Conservation (phyloP, 192 early-diverging fungal species). For the Coemansia sp. region DNA sequence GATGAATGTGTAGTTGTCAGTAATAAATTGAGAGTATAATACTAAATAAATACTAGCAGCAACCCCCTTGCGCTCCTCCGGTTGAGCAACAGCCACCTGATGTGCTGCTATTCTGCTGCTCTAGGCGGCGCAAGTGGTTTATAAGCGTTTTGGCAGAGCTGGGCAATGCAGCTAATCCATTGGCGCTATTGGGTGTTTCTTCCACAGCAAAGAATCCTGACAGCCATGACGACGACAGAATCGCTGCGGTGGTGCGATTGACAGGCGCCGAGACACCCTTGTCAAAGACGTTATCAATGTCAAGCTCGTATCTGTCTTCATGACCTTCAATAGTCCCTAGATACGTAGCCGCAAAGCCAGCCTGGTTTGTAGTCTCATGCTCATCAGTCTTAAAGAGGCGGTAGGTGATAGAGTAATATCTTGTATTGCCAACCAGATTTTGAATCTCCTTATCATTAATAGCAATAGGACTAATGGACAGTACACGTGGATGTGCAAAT, state of each 20-base stretch:
- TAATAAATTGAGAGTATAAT: too few species aligned
- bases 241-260: neutral
- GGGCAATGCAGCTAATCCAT: neutral
- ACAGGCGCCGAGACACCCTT: neutral
- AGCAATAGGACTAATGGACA: constrained; percentile 14
- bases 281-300: constrained; percentile 13
- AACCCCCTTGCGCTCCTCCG: neutral
- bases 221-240: constrained; percentile 20
- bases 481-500: constrained; percentile 20
- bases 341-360: constrained; percentile 6
- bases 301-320: constrained; percentile 13
- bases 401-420: constrained; percentile 43
- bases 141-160: neutral
- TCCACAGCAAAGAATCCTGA: constrained; percentile 7
- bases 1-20: neutral
- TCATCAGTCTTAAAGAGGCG: constrained; percentile 39
- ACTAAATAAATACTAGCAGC: neutral
- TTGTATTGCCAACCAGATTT: constrained; percentile 33
- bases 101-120: neutral
- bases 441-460: constrained; percentile 35
- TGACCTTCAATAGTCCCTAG: constrained; percentile 17
- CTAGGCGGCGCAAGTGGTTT: neutral
- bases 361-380: neutral
- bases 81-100: neutral
- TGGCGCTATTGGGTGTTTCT: neutral